These are phyloP conservation scores for Penicillium occitanis DNA, from an alignment of 2,329 filamentous ascomycete species.

Conservation along the genomic window DNA sequence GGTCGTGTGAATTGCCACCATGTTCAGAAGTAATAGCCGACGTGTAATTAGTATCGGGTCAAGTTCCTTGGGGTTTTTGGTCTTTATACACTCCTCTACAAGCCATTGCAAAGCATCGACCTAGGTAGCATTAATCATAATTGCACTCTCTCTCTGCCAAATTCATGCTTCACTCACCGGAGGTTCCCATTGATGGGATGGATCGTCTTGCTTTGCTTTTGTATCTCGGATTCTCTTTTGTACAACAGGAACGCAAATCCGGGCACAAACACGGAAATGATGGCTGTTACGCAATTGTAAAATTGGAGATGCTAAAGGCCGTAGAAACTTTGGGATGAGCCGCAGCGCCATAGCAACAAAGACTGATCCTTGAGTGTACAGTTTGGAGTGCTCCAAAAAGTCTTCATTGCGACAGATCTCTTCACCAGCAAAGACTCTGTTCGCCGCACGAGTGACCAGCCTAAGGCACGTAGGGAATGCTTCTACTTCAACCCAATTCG, in stretches of 20 bases:
- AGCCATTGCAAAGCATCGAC: slow-evolving; percentile 7
- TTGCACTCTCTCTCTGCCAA: no score
- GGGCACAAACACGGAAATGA: neutral
- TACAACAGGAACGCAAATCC: neutral
- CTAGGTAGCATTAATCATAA: neutral
- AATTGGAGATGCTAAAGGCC: neutral
- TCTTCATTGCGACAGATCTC: slow-evolving; percentile 10
- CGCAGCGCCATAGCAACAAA: neutral
- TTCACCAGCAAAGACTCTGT: slow-evolving; percentile 5
- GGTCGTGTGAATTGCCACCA: slow-evolving; percentile 11
- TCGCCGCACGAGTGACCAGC: slow-evolving; percentile 6
- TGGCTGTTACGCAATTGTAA: neutral
- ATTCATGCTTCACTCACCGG: neutral
- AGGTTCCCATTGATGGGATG: neutral
- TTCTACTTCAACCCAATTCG: neutral
- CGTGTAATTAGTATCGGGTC: slow-evolving; percentile 5
- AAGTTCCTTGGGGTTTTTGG: slow-evolving; percentile 1
- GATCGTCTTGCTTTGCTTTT: neutral
- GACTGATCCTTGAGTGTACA: neutral
- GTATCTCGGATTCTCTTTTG: neutral
- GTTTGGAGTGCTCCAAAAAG: slow-evolving; percentile 6
- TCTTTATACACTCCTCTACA: slow-evolving; percentile 8
- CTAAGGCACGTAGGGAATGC: slow-evolving; percentile 1
- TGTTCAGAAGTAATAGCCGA: neutral
- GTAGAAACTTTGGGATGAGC: neutral